Percentiles rank a stretch among this genome's conserved stretches.
These are phyloP conservation scores for Graphilbum ipis-grandicollis DNA, from an alignment of 2,329 filamentous ascomycete genomes.

Conservation along the genomic window DNA sequence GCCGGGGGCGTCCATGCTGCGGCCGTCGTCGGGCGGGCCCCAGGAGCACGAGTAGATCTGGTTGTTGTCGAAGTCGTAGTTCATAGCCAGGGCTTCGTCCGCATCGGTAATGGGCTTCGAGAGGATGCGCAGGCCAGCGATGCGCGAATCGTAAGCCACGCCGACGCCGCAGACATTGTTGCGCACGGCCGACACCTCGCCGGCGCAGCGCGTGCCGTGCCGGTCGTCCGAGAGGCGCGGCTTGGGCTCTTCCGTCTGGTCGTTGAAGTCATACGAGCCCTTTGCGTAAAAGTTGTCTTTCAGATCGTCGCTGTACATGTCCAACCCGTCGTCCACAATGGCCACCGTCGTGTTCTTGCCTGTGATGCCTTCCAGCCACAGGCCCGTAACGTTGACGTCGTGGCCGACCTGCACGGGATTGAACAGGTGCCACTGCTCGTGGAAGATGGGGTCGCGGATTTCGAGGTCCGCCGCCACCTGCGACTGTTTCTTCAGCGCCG, in stretches of 20 bases:
- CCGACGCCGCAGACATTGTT: slow-evolving; percentile 94
- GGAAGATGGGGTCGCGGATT: slow-evolving; percentile 81
- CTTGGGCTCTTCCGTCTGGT: slow-evolving; percentile 58
- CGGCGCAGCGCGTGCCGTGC: slow-evolving; percentile 88
- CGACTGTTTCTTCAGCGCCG: slow-evolving; percentile 38
- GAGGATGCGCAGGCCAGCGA: slow-evolving; percentile 83
- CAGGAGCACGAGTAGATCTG: slow-evolving; percentile 98
- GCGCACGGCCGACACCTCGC: slow-evolving; percentile 79
- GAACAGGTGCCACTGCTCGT: slow-evolving; percentile 88
- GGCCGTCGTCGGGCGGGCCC: slow-evolving; percentile 88
- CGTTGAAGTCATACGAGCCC: slow-evolving; percentile 94
- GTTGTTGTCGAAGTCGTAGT: slow-evolving; percentile 80
- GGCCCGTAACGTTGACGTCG: slow-evolving; percentile 87
- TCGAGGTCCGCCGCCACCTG: slow-evolving; percentile 46
- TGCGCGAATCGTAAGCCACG: slow-evolving; percentile 79
- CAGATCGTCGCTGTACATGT: slow-evolving; percentile 88
- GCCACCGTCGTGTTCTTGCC: slow-evolving; percentile 79
- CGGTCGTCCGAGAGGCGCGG: slow-evolving; percentile 71
- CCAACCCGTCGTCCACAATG: slow-evolving; percentile 88
- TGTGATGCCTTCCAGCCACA: slow-evolving; percentile 84
- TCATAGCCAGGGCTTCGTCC: slow-evolving; percentile 83
- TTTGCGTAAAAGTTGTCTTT: slow-evolving; percentile 85
- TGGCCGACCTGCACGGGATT: slow-evolving; percentile 69
- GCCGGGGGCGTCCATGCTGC: slow-evolving; percentile 84
- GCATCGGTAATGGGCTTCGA: slow-evolving; percentile 80